Conservation (phyloP, 164 flowering plant genomes). For the Nymphaea colorata region DNA sequence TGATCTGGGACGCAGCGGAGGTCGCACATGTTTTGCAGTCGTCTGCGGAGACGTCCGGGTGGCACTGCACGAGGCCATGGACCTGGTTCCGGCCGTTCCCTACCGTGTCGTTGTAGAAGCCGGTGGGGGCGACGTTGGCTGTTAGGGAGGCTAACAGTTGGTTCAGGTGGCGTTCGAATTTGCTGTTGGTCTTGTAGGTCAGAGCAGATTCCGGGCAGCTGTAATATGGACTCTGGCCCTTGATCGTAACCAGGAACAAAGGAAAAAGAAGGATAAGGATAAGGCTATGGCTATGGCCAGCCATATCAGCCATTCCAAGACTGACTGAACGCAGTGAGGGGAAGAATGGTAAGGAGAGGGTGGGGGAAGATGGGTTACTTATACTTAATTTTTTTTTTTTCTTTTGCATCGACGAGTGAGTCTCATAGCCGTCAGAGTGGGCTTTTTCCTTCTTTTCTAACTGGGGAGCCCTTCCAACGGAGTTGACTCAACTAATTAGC, state of each 20-base stretch:
- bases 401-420: too few relatives aligned
- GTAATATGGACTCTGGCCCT: neutral
- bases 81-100: neutral
- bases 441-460: too few relatives aligned
- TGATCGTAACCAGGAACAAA: neutral
- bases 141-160: neutral
- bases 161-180: conserved; percentile 12
- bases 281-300: too few relatives aligned
- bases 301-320: too few relatives aligned
- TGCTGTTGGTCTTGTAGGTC: conserved; percentile 6
- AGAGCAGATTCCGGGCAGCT: neutral
- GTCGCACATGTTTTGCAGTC: neutral
- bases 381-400: too few relatives aligned
- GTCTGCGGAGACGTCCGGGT: neutral
- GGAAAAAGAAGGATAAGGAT: neutral
- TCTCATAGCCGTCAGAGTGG: too few relatives aligned
- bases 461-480: too few relatives aligned
- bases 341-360: too few relatives aligned
- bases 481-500: too few relatives aligned
- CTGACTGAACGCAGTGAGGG: too few relatives aligned
- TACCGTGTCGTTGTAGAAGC: neutral
- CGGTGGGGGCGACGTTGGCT: neutral
- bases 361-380: too few relatives aligned
- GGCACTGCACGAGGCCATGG: conserved; percentile 1
- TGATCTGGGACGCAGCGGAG: neutral